Evolutionary conservation across 2,329 filamentous ascomycete species (phyloP).

Genomic region (Penicillium italicum): DNA sequence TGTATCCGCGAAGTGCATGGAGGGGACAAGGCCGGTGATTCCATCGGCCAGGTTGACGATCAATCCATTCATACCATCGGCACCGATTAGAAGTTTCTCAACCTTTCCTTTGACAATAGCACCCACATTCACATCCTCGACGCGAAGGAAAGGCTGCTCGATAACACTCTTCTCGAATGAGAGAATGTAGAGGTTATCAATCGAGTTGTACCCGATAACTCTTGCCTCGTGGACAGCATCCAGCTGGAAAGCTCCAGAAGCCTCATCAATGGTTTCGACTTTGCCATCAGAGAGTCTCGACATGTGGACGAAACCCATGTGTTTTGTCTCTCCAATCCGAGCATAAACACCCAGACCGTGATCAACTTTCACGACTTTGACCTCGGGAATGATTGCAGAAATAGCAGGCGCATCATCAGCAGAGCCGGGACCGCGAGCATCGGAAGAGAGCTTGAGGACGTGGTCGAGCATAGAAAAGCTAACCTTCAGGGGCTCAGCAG

Average conservation of each 20-base stretch:
- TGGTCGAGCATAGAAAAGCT: constrained; percentile 88
- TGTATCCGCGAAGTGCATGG: constrained; percentile 84
- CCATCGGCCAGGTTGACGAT: constrained; percentile 81
- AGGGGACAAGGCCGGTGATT: constrained; percentile 82
- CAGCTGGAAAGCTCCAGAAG: constrained; percentile 72
- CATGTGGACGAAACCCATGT: constrained; percentile 88
- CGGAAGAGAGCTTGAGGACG: constrained; percentile 59
- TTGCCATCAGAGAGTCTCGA: constrained; percentile 88
- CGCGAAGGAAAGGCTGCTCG: constrained; percentile 82
- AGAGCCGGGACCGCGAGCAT: constrained; percentile 34
- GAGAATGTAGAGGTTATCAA: constrained; percentile 81
- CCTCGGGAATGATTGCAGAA: constrained; percentile 72
- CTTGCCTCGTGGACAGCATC: constrained; percentile 76
- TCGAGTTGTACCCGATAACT: constrained; percentile 77
- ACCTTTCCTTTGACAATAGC: constrained; percentile 76
- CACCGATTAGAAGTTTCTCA: constrained; percentile 76
- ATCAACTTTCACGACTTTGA: constrained; percentile 76
- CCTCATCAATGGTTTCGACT: constrained; percentile 74
- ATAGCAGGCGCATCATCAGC: constrained; percentile 45
- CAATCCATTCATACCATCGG: constrained; percentile 73
- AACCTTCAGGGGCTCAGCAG: constrained; percentile 73
- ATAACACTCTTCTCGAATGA: constrained; percentile 80
- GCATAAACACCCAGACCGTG: constrained; percentile 77
- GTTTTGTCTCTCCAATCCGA: constrained; percentile 61
- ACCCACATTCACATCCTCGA: constrained; percentile 84